These are phyloP conservation scores for Chytriomyces sp. DNA, from an alignment of 192 early-diverging fungal species.

Conservation along the genomic window DNA sequence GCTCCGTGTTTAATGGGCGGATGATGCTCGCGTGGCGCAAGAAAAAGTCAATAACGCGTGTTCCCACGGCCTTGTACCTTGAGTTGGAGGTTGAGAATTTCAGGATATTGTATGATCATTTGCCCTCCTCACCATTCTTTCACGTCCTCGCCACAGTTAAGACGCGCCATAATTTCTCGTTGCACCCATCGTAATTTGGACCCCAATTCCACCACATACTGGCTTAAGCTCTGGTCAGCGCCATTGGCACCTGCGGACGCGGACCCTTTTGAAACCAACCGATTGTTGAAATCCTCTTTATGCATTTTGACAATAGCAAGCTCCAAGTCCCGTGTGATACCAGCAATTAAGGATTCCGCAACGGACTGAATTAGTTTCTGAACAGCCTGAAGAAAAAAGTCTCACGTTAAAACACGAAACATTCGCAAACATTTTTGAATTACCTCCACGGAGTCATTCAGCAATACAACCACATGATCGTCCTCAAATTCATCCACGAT, in stretches of 20 bases:
- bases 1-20: conserved; percentile 61
- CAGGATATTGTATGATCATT: neutral
- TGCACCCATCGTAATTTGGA: conserved; percentile 64
- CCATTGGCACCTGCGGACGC: neutral
- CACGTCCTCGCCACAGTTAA: conserved; percentile 67
- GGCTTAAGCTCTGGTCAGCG: conserved; percentile 52
- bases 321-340: conserved; percentile 62
- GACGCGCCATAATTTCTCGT: conserved; percentile 55
- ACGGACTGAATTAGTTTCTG: conserved; percentile 59
- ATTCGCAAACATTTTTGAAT: neutral
- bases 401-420: conserved; percentile 21
- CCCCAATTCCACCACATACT: conserved; percentile 66
- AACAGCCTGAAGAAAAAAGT: conserved; percentile 29
- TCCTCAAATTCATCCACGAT: conserved; percentile 63
- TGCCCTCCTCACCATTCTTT: conserved; percentile 58
- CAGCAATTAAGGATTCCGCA: conserved; percentile 56
- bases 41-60: conserved; percentile 61
- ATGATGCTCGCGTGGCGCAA: conserved; percentile 71
- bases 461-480: conserved; percentile 36
- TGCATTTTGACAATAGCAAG: conserved; percentile 65
- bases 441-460: conserved; percentile 60
- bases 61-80: conserved; percentile 53
- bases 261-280: neutral
- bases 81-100: neutral
- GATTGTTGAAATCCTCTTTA: conserved; percentile 64